Conservation (phyloP, 1,284 basidiomycete species). For the Rhodotorula mucilaginosa region DNA sequence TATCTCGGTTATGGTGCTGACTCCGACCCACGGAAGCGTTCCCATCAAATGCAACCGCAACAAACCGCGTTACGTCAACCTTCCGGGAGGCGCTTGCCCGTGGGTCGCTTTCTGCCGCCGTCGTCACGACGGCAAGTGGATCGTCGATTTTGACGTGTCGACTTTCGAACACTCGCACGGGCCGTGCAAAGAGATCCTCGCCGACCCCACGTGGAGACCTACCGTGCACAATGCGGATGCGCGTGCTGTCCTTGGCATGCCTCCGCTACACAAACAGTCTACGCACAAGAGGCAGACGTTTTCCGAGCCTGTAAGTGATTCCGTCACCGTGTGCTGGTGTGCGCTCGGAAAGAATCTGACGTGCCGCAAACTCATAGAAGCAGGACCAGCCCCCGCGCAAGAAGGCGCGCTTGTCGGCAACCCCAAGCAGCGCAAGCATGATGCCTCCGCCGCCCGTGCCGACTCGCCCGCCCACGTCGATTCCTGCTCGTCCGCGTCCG, state of each 20-base stretch:
- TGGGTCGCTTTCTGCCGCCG: background rate
- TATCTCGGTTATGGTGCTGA: background rate
- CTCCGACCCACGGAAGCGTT: background rate
- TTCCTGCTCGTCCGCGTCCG: too few species aligned
- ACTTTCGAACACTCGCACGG: background rate
- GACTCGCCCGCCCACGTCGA: too few species aligned
- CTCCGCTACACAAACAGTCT: background rate
- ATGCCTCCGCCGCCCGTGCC: too few species aligned
- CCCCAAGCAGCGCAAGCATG: too few species aligned
- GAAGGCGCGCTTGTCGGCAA: background rate
- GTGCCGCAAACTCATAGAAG: background rate
- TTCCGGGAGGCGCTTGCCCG: background rate
- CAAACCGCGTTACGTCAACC: background rate
- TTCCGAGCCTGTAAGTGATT: too few species aligned
- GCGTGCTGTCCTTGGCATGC: background rate
- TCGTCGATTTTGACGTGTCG: background rate
- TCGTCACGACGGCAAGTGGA: background rate
- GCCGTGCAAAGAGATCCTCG: background rate
- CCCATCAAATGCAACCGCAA: background rate
- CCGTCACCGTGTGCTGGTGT: background rate
- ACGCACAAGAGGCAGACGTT: background rate
- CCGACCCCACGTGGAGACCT: constrained; percentile 2
- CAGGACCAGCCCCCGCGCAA: background rate
- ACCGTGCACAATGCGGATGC: background rate
- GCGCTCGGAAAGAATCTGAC: background rate